phyloP scores from a whole-genome alignment of 2,329 filamentous ascomycete genomes.

The Paracamarosporium sp. region DNA sequence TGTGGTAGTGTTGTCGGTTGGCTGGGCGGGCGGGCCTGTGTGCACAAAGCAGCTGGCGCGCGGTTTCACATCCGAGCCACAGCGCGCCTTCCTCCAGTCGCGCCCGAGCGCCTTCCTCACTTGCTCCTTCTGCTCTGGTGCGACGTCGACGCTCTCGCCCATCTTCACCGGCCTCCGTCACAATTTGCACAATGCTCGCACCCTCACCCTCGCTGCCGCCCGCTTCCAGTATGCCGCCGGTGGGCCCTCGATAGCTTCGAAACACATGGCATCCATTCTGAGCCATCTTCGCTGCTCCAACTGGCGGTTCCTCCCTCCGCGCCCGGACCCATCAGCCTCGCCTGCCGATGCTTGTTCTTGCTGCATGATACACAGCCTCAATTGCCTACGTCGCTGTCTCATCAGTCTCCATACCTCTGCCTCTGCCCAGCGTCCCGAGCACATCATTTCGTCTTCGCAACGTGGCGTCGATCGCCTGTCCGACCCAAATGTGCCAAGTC shows the following conservation, averaged over 20 bases:
- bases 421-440: constrained; percentile 5
- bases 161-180: constrained; percentile 4
- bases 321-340: not conserved
- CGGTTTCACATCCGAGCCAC: constrained; percentile 22
- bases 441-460: constrained; percentile 9
- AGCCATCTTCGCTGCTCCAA: not conserved
- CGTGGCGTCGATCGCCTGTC: constrained; percentile 13
- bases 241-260: constrained; percentile 7
- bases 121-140: constrained; percentile 26
- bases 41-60: too few species aligned
- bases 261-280: constrained; percentile 1
- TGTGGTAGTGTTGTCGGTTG: not conserved
- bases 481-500: constrained; percentile 3
- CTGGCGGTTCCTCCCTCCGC: not conserved
- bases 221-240: constrained; percentile 7
- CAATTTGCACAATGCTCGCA: constrained; percentile 7
- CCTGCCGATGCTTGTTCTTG: constrained; percentile 3
- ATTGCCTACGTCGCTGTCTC: not conserved
- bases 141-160: constrained; percentile 21
- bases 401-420: not conserved
- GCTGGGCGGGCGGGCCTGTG: not conserved
- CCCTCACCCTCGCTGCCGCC: not conserved
- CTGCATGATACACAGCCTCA: constrained; percentile 13
- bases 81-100: not conserved
- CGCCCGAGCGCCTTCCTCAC: constrained; percentile 4